Evolutionary conservation across 1,139 yeast species (phyloP).

Genomic region (Yamadazyma dushanensis): DNA sequence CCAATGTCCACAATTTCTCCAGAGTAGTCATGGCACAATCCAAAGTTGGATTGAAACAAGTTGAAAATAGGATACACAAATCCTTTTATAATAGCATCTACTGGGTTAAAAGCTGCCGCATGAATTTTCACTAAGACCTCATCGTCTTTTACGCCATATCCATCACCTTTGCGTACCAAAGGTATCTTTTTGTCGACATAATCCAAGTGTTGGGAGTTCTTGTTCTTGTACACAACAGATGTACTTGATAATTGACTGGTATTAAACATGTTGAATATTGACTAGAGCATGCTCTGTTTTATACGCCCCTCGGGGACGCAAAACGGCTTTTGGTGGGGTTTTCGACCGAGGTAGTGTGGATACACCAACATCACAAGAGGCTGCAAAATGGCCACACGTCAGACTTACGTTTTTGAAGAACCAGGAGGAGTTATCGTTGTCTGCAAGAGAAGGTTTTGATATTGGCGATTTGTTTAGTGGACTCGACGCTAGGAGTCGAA

Average conservation of each 20-base stretch:
- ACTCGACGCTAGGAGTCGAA: no score
- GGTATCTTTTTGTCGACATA: conserved; percentile 5
- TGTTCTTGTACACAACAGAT: conserved; percentile 9
- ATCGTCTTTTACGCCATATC: conserved; percentile 28
- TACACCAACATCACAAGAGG: no score
- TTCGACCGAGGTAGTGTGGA: no score
- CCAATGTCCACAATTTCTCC: conserved; percentile 69
- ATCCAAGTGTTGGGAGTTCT: conserved; percentile 3
- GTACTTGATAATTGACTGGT: conserved; percentile 3
- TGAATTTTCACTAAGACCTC: conserved; percentile 59
- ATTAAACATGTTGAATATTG: conserved; percentile 7
- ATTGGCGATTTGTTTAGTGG: no score
- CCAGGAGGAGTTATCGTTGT: no score
- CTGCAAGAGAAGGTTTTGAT: no score
- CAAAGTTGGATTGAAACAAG: conserved; percentile 20
- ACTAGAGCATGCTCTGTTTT: no score
- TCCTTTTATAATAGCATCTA: conserved; percentile 56
- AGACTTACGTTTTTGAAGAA: no score
- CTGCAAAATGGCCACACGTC: no score
- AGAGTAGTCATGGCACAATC: conserved; percentile 68
- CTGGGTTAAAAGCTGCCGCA: conserved; percentile 66
- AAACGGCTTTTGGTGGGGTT: no score
- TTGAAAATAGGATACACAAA: conserved; percentile 26
- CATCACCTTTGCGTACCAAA: conserved; percentile 20
- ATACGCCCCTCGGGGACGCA: no score